Evolutionary conservation across 1,284 basidiomycete genomes (phyloP).

Genomic region (Leccinum olivaceoglutinosum): DNA sequence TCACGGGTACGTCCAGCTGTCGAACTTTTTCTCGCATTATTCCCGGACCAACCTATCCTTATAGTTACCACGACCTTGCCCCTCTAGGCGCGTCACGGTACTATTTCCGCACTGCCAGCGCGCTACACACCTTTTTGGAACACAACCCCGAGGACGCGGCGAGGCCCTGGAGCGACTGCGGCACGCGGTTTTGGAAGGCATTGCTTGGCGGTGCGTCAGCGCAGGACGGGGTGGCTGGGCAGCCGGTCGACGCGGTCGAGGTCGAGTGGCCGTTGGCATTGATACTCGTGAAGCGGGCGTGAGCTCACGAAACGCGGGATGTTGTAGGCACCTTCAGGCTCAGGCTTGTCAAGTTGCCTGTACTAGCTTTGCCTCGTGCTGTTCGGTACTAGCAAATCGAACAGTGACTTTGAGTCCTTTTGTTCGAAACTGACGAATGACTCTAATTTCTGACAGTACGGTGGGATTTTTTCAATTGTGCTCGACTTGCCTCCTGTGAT

Average conservation of each 20-base stretch:
- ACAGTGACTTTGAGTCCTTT: background rate
- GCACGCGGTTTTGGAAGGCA: constrained; percentile 52
- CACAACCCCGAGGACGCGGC: constrained; percentile 54
- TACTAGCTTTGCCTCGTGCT: background rate
- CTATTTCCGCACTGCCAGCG: constrained; percentile 67
- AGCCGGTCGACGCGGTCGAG: constrained; percentile 44
- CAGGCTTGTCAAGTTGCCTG: background rate
- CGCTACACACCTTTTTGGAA: constrained; percentile 68
- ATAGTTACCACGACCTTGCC: background rate
- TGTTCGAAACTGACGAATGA: background rate
- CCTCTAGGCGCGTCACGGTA: constrained; percentile 28
- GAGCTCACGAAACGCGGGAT: background rate
- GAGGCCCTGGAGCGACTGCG: constrained; percentile 53
- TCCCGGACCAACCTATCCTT: background rate
- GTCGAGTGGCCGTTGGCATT: constrained; percentile 77
- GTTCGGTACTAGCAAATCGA: background rate
- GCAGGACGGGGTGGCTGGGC: constrained; percentile 29
- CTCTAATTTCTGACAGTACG: background rate
- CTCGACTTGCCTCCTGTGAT: background rate
- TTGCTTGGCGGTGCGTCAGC: constrained; percentile 39
- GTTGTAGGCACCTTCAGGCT: background rate
- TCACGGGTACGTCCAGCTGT: constrained; percentile 17
- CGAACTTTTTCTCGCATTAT: background rate
- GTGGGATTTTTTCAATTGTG: background rate
- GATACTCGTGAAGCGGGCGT: constrained; percentile 45